Conservation (phyloP, 495 filamentous ascomycete species). For the Neurospora africana region DNA sequence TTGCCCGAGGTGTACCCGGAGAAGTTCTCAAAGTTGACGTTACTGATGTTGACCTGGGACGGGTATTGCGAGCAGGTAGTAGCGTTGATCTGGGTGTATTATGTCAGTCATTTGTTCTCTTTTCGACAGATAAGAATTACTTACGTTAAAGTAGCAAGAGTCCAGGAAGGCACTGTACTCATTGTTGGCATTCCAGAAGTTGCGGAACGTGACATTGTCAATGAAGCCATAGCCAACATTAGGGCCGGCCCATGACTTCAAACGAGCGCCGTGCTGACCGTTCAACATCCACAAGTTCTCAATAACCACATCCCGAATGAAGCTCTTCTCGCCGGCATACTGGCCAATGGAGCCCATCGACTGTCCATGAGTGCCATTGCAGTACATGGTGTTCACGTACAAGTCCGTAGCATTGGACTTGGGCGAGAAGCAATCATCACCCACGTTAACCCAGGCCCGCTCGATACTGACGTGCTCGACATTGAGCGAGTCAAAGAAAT, state of each 20-base stretch:
- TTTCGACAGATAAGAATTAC: slow-evolving; percentile 9
- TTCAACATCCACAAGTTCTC: slow-evolving; percentile 48
- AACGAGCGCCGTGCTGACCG: slow-evolving; percentile 43
- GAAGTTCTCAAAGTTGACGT: slow-evolving; percentile 45
- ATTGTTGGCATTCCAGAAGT: slow-evolving; percentile 46
- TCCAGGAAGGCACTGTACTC: slow-evolving; percentile 45
- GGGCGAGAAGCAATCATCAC: slow-evolving; percentile 51
- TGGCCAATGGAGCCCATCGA: slow-evolving; percentile 50
- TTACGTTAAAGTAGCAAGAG: slow-evolving; percentile 48
- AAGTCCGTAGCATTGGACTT: slow-evolving; percentile 50
- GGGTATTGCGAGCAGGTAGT: slow-evolving; percentile 40
- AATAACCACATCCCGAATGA: slow-evolving; percentile 43
- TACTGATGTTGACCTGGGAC: slow-evolving; percentile 44
- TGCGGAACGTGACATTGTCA: slow-evolving; percentile 48
- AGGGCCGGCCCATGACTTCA: slow-evolving; percentile 46
- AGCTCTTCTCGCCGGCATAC: slow-evolving; percentile 41
- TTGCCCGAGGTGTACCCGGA: slow-evolving; percentile 42
- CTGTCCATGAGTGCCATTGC: slow-evolving; percentile 48
- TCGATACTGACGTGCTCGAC: slow-evolving; percentile 37
- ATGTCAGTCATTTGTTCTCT: neutral
- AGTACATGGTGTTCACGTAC: slow-evolving; percentile 47
- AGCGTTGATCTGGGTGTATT: slow-evolving; percentile 9
- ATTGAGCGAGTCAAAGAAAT: slow-evolving; percentile 48
- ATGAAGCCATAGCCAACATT: slow-evolving; percentile 47
- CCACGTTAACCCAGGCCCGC: slow-evolving; percentile 41